Base-by-base conservation (phyloP, 768 basidiomycete species). In the Macrocybe gigantea region DNA sequence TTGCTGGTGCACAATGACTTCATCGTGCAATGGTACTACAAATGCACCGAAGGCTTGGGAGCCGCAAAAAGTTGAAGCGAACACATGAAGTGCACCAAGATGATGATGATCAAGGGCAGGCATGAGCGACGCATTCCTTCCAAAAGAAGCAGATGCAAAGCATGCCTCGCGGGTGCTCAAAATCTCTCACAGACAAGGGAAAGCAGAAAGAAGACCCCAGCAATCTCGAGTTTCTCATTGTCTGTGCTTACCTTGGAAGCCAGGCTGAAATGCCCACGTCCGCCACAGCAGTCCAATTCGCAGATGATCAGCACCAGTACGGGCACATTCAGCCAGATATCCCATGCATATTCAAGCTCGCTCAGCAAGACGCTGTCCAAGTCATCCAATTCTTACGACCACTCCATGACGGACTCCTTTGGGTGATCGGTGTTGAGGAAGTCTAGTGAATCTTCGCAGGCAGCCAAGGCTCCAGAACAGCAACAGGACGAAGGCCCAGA, bases 211-310 rank as follows among this genome's bases (percentile, higher is more conserved):
- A 58, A 49, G 22, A 22, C 48, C 65, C 65, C 32, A 62, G 64
- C 37, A 67, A 64, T 56, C 61, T 88, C 41, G 82, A 82, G 47
- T 79, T 77, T 53, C 72, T 89, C 40, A 77, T 85, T 7, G 79
- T 83, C 3, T 75, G 79, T 13, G 80, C 85, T 0, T 69, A 83
- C 33, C 68, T 88, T 1, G 87, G 87, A 4, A 77, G 73, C 53
- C 87, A 89, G 64, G 64, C 72, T 38, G 55, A 74, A 14, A 69
- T 79, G 30, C 80, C 83, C 0, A 64, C 65, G 15, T 56, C 68
- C 58, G 38, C 41, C 55, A 48, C 31, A 49, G 38, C 48, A 11
- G 15, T 48, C 59, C 7, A 59, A 59, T 51, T 50, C 52, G 15
- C 53, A 61, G 12, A 57, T 49, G 33, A 53, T 56, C 31, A 43